Base-by-base conservation (phyloP, 805 yeast species). In the Metschnikowia chrysomelidarum region DNA sequence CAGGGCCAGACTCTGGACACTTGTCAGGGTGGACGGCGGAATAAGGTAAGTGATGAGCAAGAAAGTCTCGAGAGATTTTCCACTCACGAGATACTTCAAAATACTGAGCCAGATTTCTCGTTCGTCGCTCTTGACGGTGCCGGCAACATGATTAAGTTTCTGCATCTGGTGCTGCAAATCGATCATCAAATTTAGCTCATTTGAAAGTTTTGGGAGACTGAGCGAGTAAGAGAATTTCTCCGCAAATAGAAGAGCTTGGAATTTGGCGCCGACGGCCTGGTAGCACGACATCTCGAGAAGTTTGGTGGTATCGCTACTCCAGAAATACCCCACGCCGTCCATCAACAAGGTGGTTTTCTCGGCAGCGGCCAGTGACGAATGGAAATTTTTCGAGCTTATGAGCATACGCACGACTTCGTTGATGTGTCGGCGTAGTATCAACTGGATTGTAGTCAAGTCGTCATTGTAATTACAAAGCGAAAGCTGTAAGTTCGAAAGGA, bases 381-480 rank as follows among this genome's bases (percentile, higher is more conserved):
- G 55, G 43, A 63, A 63, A 39, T 67, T 67, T 39, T 60, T 64
- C 22, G 63, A 59, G 16, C 65, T 57, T 20, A 65, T 46, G 14
- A 68, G 44, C 3, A 68, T 64, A 17, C 73, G 47, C 7, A 64
- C 48, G 16, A 69, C 56, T 37, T 67, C 73, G 41, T 68, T 67
- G 22, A 69, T 59, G 42, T 69, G 75, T 43, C 74, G 57, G 33
- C 75, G 43, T 50, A 67, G 55, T 18, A 67, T 60, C 21, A 64
- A 51, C 49, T 69, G 71, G 28, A 69, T 55, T 1, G 75, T 70
- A 28, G 71, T 63, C 39, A 67, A 53, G 42, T 69, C 75, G 44
- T 70, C 75, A 41, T 69, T 69, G 43, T 68, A 68, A 37, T 58
- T 64, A 46, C 59, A 64, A n/a, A 70, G 52, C 12, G 71, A 62